Conservation (phyloP, 495 filamentous ascomycete genomes). For the Bathelium albidoporum region DNA sequence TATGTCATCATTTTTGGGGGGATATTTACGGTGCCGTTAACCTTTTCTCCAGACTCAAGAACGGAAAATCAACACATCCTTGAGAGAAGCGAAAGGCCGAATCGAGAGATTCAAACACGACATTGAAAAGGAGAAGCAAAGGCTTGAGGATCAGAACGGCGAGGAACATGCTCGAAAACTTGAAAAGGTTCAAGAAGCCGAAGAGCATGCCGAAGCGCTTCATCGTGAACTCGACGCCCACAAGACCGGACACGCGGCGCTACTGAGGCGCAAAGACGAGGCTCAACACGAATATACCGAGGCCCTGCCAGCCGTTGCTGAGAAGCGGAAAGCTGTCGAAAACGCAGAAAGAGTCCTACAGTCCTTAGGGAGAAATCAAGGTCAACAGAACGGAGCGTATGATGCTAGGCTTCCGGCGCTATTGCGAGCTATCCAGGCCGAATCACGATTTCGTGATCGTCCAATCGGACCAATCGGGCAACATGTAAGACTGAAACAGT, state of each 20-base stretch:
- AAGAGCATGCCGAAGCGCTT: conserved; percentile 37
- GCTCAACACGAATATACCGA: conserved; percentile 32
- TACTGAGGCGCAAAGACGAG: conserved; percentile 29
- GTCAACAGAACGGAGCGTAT: conserved; percentile 45
- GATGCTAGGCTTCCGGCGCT: conserved; percentile 51
- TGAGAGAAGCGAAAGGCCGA: conserved; percentile 25
- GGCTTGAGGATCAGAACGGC: conserved; percentile 26
- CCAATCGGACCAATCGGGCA: conserved; percentile 80
- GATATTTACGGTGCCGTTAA: no score
- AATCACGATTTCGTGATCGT: conserved; percentile 52
- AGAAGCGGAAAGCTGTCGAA: conserved; percentile 30
- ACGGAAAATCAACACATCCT: conserved; percentile 34
- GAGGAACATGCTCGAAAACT: conserved; percentile 25
- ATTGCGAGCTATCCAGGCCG: conserved; percentile 53
- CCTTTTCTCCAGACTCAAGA: conserved; percentile 35
- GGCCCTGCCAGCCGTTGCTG: conserved; percentile 11
- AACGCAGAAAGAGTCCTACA: conserved; percentile 38
- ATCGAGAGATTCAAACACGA: conserved; percentile 30
- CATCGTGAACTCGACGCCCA: conserved; percentile 31
- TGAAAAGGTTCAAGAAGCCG: conserved; percentile 39
- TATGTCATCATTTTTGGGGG: background rate
- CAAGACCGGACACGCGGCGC: conserved; percentile 24
- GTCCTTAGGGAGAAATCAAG: conserved; percentile 43
- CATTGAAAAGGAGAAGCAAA: conserved; percentile 20
- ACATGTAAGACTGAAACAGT: conserved; percentile 59